Evolutionary conservation across 2,329 filamentous ascomycete genomes (phyloP).

Genomic region (Myrmaecium sp.): DNA sequence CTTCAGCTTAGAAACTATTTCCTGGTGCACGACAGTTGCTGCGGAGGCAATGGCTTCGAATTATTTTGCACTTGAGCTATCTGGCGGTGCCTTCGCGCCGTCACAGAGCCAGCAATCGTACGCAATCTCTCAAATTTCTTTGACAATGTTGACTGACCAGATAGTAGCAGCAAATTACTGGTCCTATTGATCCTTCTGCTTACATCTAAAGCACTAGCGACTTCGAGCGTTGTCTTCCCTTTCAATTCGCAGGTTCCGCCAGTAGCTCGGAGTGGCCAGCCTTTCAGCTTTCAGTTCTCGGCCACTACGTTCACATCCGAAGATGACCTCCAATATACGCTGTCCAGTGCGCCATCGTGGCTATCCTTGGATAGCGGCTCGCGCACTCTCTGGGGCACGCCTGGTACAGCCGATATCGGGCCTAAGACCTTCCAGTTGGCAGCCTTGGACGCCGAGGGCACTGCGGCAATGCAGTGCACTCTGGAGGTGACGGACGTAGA

Average conservation of each 20-base stretch:
- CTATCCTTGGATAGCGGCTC: slow-evolving; percentile 49
- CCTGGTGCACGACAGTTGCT: no score
- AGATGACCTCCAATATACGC: slow-evolving; percentile 44
- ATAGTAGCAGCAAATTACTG: no score
- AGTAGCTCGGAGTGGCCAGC: slow-evolving; percentile 50
- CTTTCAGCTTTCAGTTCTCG: slow-evolving; percentile 57
- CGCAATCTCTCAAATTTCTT: no score
- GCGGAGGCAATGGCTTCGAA: no score
- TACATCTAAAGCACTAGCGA: no score
- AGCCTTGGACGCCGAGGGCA: slow-evolving; percentile 50
- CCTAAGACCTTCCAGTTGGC: slow-evolving; percentile 47
- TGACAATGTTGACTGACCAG: no score
- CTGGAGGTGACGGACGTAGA: slow-evolving; percentile 48
- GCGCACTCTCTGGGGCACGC: slow-evolving; percentile 55
- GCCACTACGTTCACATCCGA: slow-evolving; percentile 49
- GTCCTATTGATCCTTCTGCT: no score
- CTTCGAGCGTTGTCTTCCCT: no score
- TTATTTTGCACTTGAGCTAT: no score
- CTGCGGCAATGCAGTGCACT: slow-evolving; percentile 44
- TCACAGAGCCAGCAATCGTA: no score
- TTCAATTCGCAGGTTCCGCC: slow-evolving; percentile 74
- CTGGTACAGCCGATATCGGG: slow-evolving; percentile 39
- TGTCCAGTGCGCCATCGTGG: slow-evolving; percentile 54
- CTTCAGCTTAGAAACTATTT: no score
- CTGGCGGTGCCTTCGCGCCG: no score